Evolutionary conservation across 352 stramenopile species (phyloP).

Genomic region (Globisporangium canariense): DNA sequence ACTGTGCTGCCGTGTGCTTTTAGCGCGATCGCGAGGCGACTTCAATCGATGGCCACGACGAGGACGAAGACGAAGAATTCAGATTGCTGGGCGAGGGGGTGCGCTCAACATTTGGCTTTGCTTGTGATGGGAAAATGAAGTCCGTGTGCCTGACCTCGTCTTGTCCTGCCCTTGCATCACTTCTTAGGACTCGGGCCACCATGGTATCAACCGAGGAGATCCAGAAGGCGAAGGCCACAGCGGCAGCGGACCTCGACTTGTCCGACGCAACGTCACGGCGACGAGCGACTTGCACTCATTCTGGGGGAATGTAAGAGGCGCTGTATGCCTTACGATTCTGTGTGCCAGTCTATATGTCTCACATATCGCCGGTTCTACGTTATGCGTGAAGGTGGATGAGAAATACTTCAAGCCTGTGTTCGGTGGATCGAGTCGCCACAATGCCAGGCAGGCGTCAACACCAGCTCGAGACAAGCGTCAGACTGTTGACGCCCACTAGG

Average conservation of each 20-base stretch:
- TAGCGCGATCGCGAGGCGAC: constrained; percentile 14
- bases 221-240: constrained; percentile 24
- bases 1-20: not conserved
- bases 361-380: not conserved
- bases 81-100: constrained; percentile 38
- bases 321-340: too few species aligned
- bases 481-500: constrained; percentile 3
- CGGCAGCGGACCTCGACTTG: constrained; percentile 15
- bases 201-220: constrained; percentile 23
- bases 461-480: constrained; percentile 5
- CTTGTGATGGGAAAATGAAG: not conserved
- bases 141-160: constrained; percentile 3
- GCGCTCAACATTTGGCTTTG: not conserved
- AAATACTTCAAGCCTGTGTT: constrained; percentile 70
- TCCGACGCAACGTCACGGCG: constrained; percentile 19
- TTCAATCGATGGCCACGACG: constrained; percentile 3
- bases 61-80: constrained; percentile 37
- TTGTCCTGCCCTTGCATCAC: not conserved
- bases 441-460: not conserved
- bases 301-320: constrained; percentile 47
- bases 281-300: constrained; percentile 51
- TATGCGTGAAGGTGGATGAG: constrained; percentile 43
- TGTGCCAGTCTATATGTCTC: not conserved
- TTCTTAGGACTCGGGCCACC: constrained; percentile 28
- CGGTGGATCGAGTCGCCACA: constrained; percentile 39